Evolutionary conservation across 768 basidiomycete species (phyloP).

Genomic region (Amanita rimosa): DNA sequence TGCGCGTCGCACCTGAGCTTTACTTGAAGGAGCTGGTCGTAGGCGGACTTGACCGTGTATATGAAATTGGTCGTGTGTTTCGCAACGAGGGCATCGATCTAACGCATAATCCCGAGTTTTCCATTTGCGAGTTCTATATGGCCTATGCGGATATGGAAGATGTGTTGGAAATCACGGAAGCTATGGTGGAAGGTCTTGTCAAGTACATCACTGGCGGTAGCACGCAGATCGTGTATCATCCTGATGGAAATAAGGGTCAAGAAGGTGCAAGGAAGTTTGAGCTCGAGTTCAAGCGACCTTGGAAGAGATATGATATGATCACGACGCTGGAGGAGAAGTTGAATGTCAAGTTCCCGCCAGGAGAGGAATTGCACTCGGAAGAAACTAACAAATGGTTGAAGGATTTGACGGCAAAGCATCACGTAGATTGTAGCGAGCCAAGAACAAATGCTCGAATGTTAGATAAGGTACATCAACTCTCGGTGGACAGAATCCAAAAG

Average conservation of each 20-base stretch:
- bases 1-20: conserved; percentile 95
- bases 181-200: conserved; percentile 83
- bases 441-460: conserved; percentile 90
- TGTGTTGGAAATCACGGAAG: conserved; percentile 94
- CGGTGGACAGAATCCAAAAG: background rate
- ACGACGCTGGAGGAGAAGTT: conserved; percentile 91
- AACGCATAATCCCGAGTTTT: conserved; percentile 99
- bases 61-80: conserved; percentile 97
- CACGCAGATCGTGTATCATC: conserved; percentile 78
- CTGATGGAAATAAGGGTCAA: conserved; percentile 83
- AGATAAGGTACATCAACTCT: conserved; percentile 57
- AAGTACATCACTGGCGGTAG: conserved; percentile 73
- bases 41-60: conserved; percentile 94
- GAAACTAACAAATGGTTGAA: conserved; percentile 85
- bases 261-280: conserved; percentile 49
- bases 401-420: conserved; percentile 83
- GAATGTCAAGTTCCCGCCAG: conserved; percentile 84
- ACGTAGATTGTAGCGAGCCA: conserved; percentile 93
- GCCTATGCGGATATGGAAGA: conserved; percentile 99
- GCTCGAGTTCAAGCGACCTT: conserved; percentile 86
- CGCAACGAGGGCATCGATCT: conserved; percentile 98
- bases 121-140: conserved; percentile 99
- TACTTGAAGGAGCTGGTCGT: conserved; percentile 98
- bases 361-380: conserved; percentile 77
- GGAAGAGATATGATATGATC: conserved; percentile 99